A percentile compares a stretch with the other conserved stretches of the same genome.
Evolutionary conservation across 371 early-diverging fungal species (phyloP).

Genomic region (Capillidium rhysosporum): DNA sequence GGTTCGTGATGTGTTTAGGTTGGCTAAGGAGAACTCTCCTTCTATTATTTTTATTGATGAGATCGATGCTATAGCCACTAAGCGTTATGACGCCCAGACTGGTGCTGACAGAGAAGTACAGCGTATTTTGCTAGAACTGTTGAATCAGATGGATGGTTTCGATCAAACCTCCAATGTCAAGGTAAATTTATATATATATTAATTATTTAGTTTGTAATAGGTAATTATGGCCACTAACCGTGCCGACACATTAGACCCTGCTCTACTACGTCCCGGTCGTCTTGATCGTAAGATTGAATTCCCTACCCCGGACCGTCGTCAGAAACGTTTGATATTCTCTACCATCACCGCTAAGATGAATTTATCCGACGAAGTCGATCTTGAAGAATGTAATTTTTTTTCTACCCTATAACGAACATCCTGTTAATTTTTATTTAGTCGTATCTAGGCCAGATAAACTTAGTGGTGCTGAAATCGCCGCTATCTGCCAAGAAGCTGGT

Average conservation of each 20-base stretch:
- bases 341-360: constrained; percentile 99
- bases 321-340: constrained; percentile 96
- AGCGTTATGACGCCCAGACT: constrained; percentile 99
- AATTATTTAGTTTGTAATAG: constrained; percentile 15
- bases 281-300: constrained; percentile 99
- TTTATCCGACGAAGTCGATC: constrained; percentile 92
- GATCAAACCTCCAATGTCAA: constrained; percentile 97
- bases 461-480: constrained; percentile 98
- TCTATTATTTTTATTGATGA: constrained; percentile 99
- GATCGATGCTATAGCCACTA: constrained; percentile 98
- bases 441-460: constrained; percentile 97
- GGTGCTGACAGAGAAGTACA: constrained; percentile 99
- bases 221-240: constrained; percentile 99
- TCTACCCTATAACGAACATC: background rate
- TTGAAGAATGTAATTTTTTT: constrained; percentile 79
- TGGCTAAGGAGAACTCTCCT: constrained; percentile 97
- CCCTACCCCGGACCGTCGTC: constrained; percentile 98
- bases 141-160: constrained; percentile 99
- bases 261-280: constrained; percentile 96
- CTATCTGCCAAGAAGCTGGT: constrained; percentile 99
- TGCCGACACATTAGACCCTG: constrained; percentile 98
- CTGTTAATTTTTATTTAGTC: too few species aligned
- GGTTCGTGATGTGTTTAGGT: constrained; percentile 99
- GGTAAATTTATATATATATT: constrained; percentile 19
- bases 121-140: constrained; percentile 94